Conservation (phyloP, 2,329 filamentous ascomycete species). For the Chaetomiaceae sp. region DNA sequence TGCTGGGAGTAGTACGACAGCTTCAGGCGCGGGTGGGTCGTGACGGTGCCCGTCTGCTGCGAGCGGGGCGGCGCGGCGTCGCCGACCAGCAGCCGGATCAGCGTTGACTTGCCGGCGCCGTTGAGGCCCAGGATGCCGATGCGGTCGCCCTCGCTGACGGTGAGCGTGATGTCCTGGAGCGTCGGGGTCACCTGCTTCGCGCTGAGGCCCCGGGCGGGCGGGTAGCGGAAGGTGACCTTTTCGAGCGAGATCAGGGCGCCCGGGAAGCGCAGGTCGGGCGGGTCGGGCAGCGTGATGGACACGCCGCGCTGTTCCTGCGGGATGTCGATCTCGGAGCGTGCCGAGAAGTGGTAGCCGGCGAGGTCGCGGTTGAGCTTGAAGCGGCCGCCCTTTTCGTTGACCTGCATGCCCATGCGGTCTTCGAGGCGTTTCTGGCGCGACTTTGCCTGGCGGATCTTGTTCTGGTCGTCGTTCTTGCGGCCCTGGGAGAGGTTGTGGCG, state of each 20-base stretch:
- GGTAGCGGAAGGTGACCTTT: slow-evolving; percentile 62
- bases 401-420: slow-evolving; percentile 71
- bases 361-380: slow-evolving; percentile 80
- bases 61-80: slow-evolving; percentile 25
- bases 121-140: slow-evolving; percentile 75
- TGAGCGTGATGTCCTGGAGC: slow-evolving; percentile 61
- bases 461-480: slow-evolving; percentile 73
- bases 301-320: slow-evolving; percentile 58
- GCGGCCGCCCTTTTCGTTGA: slow-evolving; percentile 63
- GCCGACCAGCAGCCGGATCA: slow-evolving; percentile 66
- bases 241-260: slow-evolving; percentile 70
- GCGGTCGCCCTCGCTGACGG: slow-evolving; percentile 67
- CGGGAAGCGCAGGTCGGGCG: slow-evolving; percentile 67
- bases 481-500: slow-evolving; percentile 69
- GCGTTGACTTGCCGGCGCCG: slow-evolving; percentile 75
- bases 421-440: slow-evolving; percentile 81
- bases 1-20: slow-evolving; percentile 78
- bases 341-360: slow-evolving; percentile 53
- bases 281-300: slow-evolving; percentile 54
- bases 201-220: slow-evolving; percentile 28
- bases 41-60: slow-evolving; percentile 53
- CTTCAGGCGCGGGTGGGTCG: slow-evolving; percentile 62
- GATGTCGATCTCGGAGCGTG: slow-evolving; percentile 66
- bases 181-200: slow-evolving; percentile 20
- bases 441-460: slow-evolving; percentile 80